Conservation (phyloP, 108 stramenopile species). For the Cyclostephanos tholiformis region DNA sequence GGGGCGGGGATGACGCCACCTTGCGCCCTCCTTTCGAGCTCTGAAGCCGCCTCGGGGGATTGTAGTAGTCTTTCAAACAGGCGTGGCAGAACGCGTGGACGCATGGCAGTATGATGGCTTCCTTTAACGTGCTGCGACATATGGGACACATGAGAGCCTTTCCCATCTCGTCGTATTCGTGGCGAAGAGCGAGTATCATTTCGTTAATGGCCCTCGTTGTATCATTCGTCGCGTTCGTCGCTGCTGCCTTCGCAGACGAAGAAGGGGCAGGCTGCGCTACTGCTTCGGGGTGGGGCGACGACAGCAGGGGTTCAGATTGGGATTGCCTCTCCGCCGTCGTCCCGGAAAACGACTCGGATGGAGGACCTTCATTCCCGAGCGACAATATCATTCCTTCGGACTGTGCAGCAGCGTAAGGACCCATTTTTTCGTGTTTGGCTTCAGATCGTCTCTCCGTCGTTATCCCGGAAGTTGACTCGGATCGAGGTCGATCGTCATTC, state of each 20-base stretch:
- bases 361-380: too few species aligned
- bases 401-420: too few species aligned
- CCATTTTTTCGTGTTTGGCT: too few species aligned
- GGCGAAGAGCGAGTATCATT: background rate
- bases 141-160: conserved; percentile 46
- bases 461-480: too few species aligned
- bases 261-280: background rate
- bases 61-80: conserved; percentile 47
- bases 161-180: conserved; percentile 30
- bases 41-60: background rate
- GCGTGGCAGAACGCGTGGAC: conserved; percentile 66
- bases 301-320: too few species aligned
- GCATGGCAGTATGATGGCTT: conserved; percentile 53
- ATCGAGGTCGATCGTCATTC: too few species aligned
- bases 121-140: conserved; percentile 39
- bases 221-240: background rate
- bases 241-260: background rate
- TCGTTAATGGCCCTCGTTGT: background rate
- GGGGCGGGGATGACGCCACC: background rate
- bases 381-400: too few species aligned
- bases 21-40: background rate
- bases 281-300: background rate
- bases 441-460: too few species aligned
- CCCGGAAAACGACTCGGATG: too few species aligned
- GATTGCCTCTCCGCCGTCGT: too few species aligned